Evolutionary conservation across 345 rosid genomes (phyloP), one percentile per base, ranked within the genome.

Genomic region (Hevea brasiliensis): DNA sequence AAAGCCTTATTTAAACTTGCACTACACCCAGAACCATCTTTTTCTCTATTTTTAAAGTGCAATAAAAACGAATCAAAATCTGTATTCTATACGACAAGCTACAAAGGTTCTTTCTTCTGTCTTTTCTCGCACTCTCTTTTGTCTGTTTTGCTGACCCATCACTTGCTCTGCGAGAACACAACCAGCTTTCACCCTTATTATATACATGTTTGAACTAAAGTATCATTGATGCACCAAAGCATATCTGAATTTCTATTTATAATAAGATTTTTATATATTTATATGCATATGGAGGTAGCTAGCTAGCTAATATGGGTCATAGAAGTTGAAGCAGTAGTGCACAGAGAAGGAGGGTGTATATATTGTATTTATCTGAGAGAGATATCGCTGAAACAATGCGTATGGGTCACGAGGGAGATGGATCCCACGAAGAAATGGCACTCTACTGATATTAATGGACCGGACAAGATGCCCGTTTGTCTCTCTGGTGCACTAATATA

Each of bases 61-160:
- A 74, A 47, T 27, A 73, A 54, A 47, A 29, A 74, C 42, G 84
- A 82, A 85, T 83, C 85, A 81, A 79, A 81, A 65, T 61, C 55
- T 73, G 83, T 71, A 68, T 76, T 72, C 67, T 72, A 85, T 63
- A 77, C 75, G 87, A 76, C 81, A 81, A 80, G 81, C 78, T 81
- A 77, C 84, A 75, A n/a, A 81, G 83, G 84, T 80, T 84, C 77
- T 81, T 83, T 74, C 83, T 78, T 77, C 84, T 86, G 85, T 86
- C 87, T 74, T 82, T 84, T 84, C 84, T 80, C 21, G 71, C 81
- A 60, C 82, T 79, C 79, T 82, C 81, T 79, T 83, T 88, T 84
- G 88, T 88, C 89, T 71, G 50, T 57, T 74, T 77, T 84, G 51
- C 70, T 84, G 81, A 13, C 48, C 67, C 55, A 40, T 26, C 58